Conservation (phyloP, 2,329 filamentous ascomycete genomes). For the Sporothrix brunneoviolacea region DNA sequence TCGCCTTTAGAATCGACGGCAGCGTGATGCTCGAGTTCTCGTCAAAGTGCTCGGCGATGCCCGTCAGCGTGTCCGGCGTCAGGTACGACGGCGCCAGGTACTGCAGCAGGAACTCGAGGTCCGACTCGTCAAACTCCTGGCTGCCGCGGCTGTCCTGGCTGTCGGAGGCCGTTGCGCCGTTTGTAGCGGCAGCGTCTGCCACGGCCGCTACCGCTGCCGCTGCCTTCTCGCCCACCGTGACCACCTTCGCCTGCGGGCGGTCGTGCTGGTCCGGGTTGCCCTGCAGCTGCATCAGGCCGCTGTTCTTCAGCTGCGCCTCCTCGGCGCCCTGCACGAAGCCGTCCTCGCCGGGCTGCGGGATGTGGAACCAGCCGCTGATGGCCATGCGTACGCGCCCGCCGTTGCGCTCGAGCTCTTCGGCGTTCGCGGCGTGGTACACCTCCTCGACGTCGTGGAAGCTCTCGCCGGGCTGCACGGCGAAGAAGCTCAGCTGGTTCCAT, state of each 20-base stretch:
- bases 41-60: constrained; percentile 71
- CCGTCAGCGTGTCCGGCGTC: constrained; percentile 82
- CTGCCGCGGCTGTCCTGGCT: constrained; percentile 37
- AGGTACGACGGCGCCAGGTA: constrained; percentile 88
- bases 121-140: constrained; percentile 59
- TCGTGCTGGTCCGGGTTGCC: constrained; percentile 89
- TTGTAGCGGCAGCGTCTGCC: too few relatives aligned
- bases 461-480: constrained; percentile 95
- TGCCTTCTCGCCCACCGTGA: constrained; percentile 29
- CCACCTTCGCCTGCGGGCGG: constrained; percentile 58
- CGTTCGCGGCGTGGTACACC: constrained; percentile 67
- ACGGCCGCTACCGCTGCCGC: constrained; percentile 14
- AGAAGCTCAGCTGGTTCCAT: constrained; percentile 97
- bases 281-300: constrained; percentile 86
- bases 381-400: constrained; percentile 86
- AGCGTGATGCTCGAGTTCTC: constrained; percentile 81
- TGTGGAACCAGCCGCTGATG: constrained; percentile 98
- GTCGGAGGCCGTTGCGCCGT: neutral
- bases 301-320: constrained; percentile 80
- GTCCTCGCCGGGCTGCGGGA: constrained; percentile 88
- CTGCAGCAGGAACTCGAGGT: constrained; percentile 83
- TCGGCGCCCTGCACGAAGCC: constrained; percentile 85
- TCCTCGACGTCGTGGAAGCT: constrained; percentile 99
- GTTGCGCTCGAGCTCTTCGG: constrained; percentile 55
- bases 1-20: constrained; percentile 68